Percentiles rank a stretch among this genome's conserved stretches.
These are phyloP conservation scores for Tricholoma hemisulphureum DNA, from an alignment of 768 basidiomycete species.

Conservation along the genomic window DNA sequence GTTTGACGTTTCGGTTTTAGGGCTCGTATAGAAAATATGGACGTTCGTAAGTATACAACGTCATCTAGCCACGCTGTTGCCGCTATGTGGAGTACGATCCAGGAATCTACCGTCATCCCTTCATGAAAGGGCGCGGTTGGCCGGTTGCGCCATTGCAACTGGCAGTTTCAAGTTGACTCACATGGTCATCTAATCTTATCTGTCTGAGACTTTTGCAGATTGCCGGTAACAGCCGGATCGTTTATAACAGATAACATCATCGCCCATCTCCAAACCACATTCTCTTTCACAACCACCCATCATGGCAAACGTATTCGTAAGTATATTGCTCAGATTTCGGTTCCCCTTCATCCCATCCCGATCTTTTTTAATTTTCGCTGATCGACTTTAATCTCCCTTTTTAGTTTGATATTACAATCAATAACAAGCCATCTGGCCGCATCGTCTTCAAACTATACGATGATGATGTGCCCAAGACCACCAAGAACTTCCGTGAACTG, in stretches of 20 bases:
- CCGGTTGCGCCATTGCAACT: too few relatives aligned
- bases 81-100: too few relatives aligned
- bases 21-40: too few relatives aligned
- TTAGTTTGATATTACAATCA: constrained; percentile 68
- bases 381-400: constrained; percentile 7
- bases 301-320: constrained; percentile 22
- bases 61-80: too few relatives aligned
- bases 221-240: constrained; percentile 4
- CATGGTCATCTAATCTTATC: background rate
- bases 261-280: constrained; percentile 1
- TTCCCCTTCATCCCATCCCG: background rate
- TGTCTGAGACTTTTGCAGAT: background rate
- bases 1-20: too few relatives aligned
- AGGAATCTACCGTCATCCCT: too few relatives aligned
- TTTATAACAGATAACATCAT: constrained; percentile 10
- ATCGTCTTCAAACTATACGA: constrained; percentile 88
- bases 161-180: too few relatives aligned
- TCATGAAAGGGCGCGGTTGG: too few relatives aligned
- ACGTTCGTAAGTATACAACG: too few relatives aligned
- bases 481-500: constrained; percentile 87
- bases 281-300: constrained; percentile 1
- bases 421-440: constrained; percentile 41
- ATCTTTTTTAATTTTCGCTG: background rate
- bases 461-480: constrained; percentile 69
- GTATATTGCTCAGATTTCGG: background rate